A percentile compares a stretch with the other conserved stretches of the same genome.
Evolutionary conservation across 164 flowering plant species (phyloP).

Genomic region (Tetrastigma voinierianum): DNA sequence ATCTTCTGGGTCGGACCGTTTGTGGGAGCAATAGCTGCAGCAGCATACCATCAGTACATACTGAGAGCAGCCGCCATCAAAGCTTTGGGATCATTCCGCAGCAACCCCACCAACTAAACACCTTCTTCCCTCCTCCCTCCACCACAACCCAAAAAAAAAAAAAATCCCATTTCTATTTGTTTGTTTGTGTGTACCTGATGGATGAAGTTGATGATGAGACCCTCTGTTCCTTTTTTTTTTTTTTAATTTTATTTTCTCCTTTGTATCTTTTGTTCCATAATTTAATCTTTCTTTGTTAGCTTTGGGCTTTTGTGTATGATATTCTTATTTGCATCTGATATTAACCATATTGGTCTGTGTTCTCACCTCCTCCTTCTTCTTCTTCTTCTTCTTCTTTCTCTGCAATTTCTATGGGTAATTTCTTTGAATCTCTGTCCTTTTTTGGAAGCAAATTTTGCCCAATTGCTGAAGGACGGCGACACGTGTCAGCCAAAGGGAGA

Average conservation of each 20-base stretch:
- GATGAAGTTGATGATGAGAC: conserved; percentile 6
- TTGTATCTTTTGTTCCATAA: too few relatives aligned
- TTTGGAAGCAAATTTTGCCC: too few relatives aligned
- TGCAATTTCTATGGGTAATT: too few relatives aligned
- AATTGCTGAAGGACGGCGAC: too few relatives aligned
- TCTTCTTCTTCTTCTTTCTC: too few relatives aligned
- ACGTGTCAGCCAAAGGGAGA: too few relatives aligned
- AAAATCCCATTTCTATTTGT: conserved; percentile 3
- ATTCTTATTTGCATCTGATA: too few relatives aligned
- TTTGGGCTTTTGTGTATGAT: too few relatives aligned
- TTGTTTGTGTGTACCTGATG: conserved; percentile 14
- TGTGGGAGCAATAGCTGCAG: conserved; percentile 68
- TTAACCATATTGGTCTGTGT: too few relatives aligned
- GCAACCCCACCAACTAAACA: conserved; percentile 58
- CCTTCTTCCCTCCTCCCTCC: background rate
- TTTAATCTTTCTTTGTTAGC: too few relatives aligned
- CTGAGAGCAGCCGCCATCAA: conserved; percentile 77
- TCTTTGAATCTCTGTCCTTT: too few relatives aligned
- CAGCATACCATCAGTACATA: conserved; percentile 76
- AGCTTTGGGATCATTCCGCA: conserved; percentile 79
- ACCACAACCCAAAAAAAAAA: conserved; percentile 4
- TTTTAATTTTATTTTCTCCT: background rate
- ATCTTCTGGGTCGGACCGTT: conserved; percentile 89
- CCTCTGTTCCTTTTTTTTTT: background rate
- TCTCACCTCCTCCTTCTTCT: too few relatives aligned